Evolutionary conservation across 345 rosid species (phyloP).

Genomic region (Eucalyptus erythrocorys): DNA sequence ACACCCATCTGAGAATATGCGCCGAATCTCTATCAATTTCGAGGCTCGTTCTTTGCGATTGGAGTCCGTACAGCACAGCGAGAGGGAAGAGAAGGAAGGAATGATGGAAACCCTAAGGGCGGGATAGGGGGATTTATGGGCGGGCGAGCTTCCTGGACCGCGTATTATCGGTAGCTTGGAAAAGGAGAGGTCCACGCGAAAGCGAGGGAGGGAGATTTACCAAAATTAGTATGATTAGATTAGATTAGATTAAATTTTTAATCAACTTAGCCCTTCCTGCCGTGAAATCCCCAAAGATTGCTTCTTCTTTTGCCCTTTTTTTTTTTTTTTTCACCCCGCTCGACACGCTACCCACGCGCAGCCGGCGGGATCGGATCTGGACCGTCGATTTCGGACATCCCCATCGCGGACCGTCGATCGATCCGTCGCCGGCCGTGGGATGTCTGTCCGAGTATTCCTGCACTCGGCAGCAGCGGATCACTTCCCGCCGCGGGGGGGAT

Average conservation of each 20-base stretch:
- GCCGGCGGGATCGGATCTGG: neutral
- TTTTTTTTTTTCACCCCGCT: neutral
- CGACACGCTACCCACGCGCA: neutral
- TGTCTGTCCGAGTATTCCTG: neutral
- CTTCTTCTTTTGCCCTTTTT: no score
- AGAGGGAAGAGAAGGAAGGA: neutral
- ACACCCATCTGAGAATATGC: neutral
- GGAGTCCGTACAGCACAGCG: neutral
- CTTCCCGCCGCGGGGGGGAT: neutral
- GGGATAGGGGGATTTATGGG: neutral
- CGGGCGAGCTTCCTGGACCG: neutral
- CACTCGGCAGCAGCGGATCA: neutral
- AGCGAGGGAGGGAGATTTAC: neutral
- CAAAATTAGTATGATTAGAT: neutral
- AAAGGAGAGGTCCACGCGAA: neutral
- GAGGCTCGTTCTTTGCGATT: neutral
- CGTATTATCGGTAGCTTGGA: neutral
- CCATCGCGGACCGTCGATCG: neutral
- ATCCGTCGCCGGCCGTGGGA: neutral
- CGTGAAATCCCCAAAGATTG: neutral
- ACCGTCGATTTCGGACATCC: neutral
- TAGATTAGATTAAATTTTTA: neutral
- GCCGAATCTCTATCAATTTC: neutral
- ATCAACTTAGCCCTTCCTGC: neutral
- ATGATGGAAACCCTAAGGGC: neutral